Evolutionary conservation across 2,329 filamentous ascomycete species (phyloP).

Genomic region (Fusarium kyushuense): DNA sequence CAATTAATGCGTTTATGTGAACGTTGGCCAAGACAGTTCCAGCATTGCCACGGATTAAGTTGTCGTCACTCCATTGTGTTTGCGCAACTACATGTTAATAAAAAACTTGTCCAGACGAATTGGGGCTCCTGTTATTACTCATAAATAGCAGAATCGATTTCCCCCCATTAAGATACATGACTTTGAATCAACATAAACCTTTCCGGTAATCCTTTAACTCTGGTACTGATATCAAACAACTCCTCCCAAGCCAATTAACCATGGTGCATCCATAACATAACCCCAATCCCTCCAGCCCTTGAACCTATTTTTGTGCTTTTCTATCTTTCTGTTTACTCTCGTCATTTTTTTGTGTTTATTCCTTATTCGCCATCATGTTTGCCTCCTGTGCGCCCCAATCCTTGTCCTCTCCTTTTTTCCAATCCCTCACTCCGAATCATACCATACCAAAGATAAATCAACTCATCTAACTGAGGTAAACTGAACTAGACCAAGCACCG

Average conservation of each 20-base stretch:
- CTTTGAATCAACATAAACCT: conserved; percentile 4
- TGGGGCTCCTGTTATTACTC: neutral
- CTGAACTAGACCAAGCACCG: conserved; percentile 23
- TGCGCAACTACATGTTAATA: neutral
- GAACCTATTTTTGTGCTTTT: conserved; percentile 13
- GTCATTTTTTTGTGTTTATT: conserved; percentile 20
- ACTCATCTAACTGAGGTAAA: conserved; percentile 14
- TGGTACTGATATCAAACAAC: conserved; percentile 24
- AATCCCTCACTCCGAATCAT: conserved; percentile 1
- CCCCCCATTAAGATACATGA: neutral
- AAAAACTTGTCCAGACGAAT: neutral
- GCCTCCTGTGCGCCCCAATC: conserved; percentile 21
- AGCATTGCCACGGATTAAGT: neutral
- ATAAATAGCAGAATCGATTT: neutral
- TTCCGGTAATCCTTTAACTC: conserved; percentile 7
- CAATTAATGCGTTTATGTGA: neutral
- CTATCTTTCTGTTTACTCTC: neutral
- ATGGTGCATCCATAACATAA: conserved; percentile 3
- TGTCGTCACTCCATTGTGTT: neutral
- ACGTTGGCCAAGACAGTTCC: neutral
- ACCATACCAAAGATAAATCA: conserved; percentile 10
- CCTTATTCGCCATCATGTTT: conserved; percentile 31
- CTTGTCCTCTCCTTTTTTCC: conserved; percentile 19
- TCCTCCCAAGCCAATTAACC: conserved; percentile 23
- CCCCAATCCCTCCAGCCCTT: neutral